Evolutionary conservation across 192 early-diverging fungal genomes (phyloP), one percentile per base, ranked within the genome.

Genomic region (Chytriomyces sp.): DNA sequence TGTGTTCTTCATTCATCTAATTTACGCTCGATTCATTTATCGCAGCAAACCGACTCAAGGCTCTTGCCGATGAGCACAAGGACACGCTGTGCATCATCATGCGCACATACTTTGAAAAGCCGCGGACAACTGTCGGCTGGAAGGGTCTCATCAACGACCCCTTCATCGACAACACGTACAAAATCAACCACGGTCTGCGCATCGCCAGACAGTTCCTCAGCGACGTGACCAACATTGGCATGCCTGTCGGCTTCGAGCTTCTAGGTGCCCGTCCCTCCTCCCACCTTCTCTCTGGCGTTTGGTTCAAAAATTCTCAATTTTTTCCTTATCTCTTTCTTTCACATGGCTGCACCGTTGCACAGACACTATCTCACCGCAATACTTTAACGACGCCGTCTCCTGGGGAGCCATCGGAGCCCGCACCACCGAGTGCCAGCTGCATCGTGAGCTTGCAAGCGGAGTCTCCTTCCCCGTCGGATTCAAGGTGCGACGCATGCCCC

Each of bases 101-200:
- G 97, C 89, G 97, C 44, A 91, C 92, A 71, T 98, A 98, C 91
- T 97, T 98, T 91, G 97, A 98, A 80, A 98, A 98, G 84, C 97
- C 97, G 50, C 88, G 97, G 69, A 97, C 97, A 2, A 97, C 96
- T 8, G 95, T 97, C 61, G 97, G 95, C 23, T 98, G 96, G 96
- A 97, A 97, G 83, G 97, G 96, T 28, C 86, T 97, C 48, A 97
- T 87, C 76, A 89, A 89, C 61, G 89, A 90, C 68, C 89, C 89
- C 0, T 65, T 87, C 64, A 78, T 90, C 68, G 86, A 87, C 69
- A 78, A 82, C 74, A 92, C 89, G 78, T 98, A 93, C 89, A 85
- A 94, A 67, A 97, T 98, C 89, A 98, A 98, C 88, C 94, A 97
- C 86, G 97, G 97, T 24, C 87, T 98, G 64, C 89, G 92, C 18